Evolutionary conservation across 2,329 filamentous ascomycete species (phyloP), one percentile per base, ranked within the genome.

Genomic region (Penicillium verrucosum): DNA sequence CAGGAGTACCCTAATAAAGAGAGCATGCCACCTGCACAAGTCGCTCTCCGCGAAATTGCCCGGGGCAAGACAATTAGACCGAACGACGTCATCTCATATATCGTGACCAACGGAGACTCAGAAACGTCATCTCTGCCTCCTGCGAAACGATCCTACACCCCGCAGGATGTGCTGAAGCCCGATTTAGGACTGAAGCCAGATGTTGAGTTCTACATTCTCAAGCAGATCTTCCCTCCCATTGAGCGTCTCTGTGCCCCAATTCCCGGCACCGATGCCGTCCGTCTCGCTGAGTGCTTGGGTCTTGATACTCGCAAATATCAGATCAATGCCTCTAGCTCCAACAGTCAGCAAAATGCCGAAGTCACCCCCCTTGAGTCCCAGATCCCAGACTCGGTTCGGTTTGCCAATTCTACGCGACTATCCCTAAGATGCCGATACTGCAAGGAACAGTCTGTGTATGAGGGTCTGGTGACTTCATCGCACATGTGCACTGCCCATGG

Each of bases 181-280:
- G 89, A 89, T 64, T 86, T 88, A 1, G 87, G 80, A 1, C 82
- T 99, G 7, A 83, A 88, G 56, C 90, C 92, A 2, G 94, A 99
- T 69, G 84, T 97, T n/a, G 94, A 99, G 71, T 97, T 92, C 84
- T 99, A 99, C 74, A 85, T 99, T 38, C 89, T 91, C 79, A 99
- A 99, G 80, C 94, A 99, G 75, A 97, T 99, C 57, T 91, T 99
- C 76, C 94, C 94, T 11, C 94, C 94, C 0, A 94, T 99, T 27
- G 94, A 99, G 78, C 90, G 94, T 82, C 86, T 99, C 23, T 99
- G 94, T 72, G 94, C 93, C 59, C 96, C 96, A 58, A 97, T 99
- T 68, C 85, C 85, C 14, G 94, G 94, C 57, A 99, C 94, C 1
- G 95, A 96, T 61, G 89, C 93, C 8, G 85, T 90, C 1, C 87